Evolutionary conservation across 768 basidiomycete genomes (phyloP), one percentile per base, ranked within the genome.

Genomic region (Coprinopsis cinerea): DNA sequence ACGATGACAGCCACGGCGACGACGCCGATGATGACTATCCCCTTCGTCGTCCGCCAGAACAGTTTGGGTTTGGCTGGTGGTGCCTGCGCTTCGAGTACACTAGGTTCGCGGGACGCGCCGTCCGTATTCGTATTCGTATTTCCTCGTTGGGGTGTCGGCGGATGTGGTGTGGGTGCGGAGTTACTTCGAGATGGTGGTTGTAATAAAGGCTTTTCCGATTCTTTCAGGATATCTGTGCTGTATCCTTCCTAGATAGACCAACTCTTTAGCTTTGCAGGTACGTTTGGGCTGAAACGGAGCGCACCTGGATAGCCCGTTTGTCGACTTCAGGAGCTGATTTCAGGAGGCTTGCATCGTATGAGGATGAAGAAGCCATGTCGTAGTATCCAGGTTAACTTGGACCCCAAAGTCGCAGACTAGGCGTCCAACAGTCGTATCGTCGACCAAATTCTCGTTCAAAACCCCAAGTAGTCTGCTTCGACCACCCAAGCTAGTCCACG

Each of bases 211-310:
- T 39, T 48, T 13, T 47, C 37, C 23, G 53, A 27, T 28, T 61
- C 59, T 4, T 52, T 34, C 14, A 65, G 57, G 17, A 65, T 40
- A 40, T 63, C 64, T 24, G 61, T 47, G 28, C 59, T 59, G 56
- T 65, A 65, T 1, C 64, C 64, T 44, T 56, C 55, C 64, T 65
- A 47, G 26, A 20, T 13, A 15, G 9, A 32, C 15, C 30, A 26
- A n/a, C 17, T 17, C 20, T 32, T n/a, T 30, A 25, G 2, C 20
- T 10, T 14, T 11, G n/a, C 28, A 25, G 47, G 26, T 17, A 27
- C 10, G 20, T 28, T 32, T 13, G 20, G 28, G 20, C 22, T n/a
- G n/a, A n/a, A 22, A 22, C 20, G 7, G 18, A 35, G 28, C 47
- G 26, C 36, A 48, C 47, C 37, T 48, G 47, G 11, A 35, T 48